Conservation (phyloP, 148 eudicot genomes). For the Beta vulgaris region DNA sequence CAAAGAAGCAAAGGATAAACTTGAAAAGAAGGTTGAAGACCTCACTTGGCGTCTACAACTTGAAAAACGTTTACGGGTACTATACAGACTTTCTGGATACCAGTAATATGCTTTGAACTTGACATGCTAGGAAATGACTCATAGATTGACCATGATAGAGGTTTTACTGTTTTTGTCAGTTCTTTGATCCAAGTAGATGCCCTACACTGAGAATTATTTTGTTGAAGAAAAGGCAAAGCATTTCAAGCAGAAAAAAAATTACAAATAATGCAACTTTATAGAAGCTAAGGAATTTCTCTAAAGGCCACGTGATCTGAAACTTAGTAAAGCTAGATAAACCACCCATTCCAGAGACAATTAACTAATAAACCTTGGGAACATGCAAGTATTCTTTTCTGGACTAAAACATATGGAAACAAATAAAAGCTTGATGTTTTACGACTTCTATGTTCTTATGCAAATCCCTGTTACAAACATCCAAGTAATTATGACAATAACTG, state of each 20-base stretch:
- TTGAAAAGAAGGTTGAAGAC: slow-evolving; percentile 89
- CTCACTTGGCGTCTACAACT: slow-evolving; percentile 74
- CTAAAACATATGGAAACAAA: not conserved
- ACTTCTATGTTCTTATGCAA: too few relatives aligned
- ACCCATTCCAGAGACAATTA: not conserved
- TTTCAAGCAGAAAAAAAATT: not conserved
- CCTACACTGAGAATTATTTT: not conserved
- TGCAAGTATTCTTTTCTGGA: not conserved
- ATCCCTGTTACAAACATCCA: too few relatives aligned
- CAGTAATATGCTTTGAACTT: not conserved
- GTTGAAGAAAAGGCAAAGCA: not conserved
- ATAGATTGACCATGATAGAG: slow-evolving; percentile 4
- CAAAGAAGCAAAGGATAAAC: slow-evolving; percentile 80
- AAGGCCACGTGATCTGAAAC: not conserved
- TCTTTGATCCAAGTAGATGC: not conserved
- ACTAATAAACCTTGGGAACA: not conserved
- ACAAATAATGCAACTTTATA: not conserved
- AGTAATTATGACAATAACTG: not conserved
- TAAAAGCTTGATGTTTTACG: not conserved
- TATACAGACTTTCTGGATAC: slow-evolving; percentile 6
- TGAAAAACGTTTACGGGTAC: slow-evolving; percentile 89
- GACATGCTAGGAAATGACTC: slow-evolving; percentile 1
- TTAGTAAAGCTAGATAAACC: not conserved
- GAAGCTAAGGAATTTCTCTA: not conserved
- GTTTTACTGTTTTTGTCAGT: not conserved